Conservation (phyloP, 371 early-diverging fungal genomes). For the Mucor plumbeus region DNA sequence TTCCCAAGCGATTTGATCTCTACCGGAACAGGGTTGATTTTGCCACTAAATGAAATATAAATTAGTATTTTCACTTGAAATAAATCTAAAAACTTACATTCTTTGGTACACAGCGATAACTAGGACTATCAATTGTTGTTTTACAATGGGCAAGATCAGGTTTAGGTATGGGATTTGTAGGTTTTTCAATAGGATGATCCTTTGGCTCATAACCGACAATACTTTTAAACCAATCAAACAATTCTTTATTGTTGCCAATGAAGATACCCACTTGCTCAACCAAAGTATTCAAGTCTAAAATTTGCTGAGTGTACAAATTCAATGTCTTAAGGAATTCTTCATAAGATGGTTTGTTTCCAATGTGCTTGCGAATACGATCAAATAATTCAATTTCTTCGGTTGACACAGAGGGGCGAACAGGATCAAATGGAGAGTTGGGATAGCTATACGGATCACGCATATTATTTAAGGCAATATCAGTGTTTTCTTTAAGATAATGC, state of each 20-base stretch:
- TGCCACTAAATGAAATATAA: constrained; percentile 46
- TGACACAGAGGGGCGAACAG: constrained; percentile 43
- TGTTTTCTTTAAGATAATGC: constrained; percentile 15
- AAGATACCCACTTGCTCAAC: constrained; percentile 86
- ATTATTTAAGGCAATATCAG: not conserved
- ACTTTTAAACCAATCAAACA: constrained; percentile 94
- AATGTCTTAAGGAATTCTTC: constrained; percentile 97
- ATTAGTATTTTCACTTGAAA: not conserved
- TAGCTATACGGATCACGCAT: constrained; percentile 26
- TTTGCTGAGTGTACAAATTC: constrained; percentile 95
- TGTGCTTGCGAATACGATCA: constrained; percentile 85
- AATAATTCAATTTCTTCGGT: constrained; percentile 91
- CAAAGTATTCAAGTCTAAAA: constrained; percentile 83
- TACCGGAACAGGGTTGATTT: constrained; percentile 78
- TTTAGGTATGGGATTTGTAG: constrained; percentile 47
- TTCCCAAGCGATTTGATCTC: constrained; percentile 88
- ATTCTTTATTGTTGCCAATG: constrained; percentile 75
- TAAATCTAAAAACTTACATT: constrained; percentile 47
- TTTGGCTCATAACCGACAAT: constrained; percentile 91
- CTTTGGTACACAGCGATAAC: constrained; percentile 76
- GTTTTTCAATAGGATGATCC: constrained; percentile 52
- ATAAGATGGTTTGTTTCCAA: constrained; percentile 87
- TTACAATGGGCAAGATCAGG: constrained; percentile 66
- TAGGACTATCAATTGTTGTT: constrained; percentile 58
- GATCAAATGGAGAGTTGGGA: constrained; percentile 33